Evolutionary conservation across 768 basidiomycete species (phyloP), one percentile per base, ranked within the genome.

Genomic region (Dioszegia aurantiaca): DNA sequence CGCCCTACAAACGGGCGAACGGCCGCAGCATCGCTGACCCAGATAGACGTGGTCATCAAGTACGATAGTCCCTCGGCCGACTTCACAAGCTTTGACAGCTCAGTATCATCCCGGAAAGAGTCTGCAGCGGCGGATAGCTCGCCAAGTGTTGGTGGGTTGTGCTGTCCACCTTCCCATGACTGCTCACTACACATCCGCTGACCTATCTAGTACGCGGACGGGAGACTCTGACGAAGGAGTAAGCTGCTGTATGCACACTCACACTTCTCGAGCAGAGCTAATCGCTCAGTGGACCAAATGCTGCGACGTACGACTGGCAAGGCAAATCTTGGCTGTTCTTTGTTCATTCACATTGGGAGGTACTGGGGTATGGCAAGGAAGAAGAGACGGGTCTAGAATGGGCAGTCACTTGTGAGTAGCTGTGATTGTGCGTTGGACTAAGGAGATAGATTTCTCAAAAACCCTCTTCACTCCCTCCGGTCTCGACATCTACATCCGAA

Each of bases 401-500:
- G 75, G 73, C 69, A 9, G 70, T 74, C 1, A 76, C 75, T 1
- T 76, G 75, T 76, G 40, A 57, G 69, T 61, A n/a, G n/a, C n/a
- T n/a, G n/a, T n/a, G n/a, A n/a, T n/a, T n/a, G 47, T 45, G 5
- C 17, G 21, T 23, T 27, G 23, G 28, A 27, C 62, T 64, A 49
- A 60, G 41, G 12, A 8, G 14, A 23, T 67, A 65, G 80, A 72
- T 68, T 80, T 81, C 67, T 79, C 79, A 31, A 77, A 74, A 60
- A 80, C 80, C 11, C 69, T 80, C 16, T 81, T 81, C 74, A 80
- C 80, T 0, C 79, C 80, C 5, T 77, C 79, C 19, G 80, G 80
- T 0, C 64, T 81, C 19, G 80, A 81, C 62, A 74, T 81, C 45
- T 81, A 80, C 60, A 51, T 76, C 45, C 65, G 75, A 12, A 30